phyloP scores from a whole-genome alignment of 306 rosid species.

The Citrullus colocynthis region DNA sequence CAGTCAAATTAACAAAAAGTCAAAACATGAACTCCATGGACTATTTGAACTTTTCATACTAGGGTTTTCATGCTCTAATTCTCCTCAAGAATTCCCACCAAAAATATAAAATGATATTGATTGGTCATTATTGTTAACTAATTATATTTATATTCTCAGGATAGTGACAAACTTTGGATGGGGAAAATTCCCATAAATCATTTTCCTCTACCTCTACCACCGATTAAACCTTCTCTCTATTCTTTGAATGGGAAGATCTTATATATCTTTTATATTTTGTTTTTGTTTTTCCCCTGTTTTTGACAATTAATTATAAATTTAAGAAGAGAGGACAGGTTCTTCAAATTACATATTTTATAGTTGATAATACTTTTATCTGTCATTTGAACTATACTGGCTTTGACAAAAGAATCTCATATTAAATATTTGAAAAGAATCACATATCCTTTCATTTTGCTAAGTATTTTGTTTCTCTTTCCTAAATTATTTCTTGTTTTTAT shows the following conservation, averaged over 20 bases:
- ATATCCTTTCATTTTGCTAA: background rate
- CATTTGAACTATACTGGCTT: too few relatives aligned
- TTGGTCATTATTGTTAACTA: background rate
- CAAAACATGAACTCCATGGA: background rate
- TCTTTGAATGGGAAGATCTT: background rate
- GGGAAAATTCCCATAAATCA: background rate
- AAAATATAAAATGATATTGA: background rate
- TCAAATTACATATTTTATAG: too few relatives aligned
- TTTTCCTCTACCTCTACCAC: background rate
- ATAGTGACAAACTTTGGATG: background rate
- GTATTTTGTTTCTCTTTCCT: background rate
- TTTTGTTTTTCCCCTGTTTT: background rate
- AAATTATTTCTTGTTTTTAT: too few relatives aligned
- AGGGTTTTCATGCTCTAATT: background rate
- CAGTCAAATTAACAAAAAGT: slow-evolving; percentile 6
- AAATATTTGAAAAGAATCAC: background rate
- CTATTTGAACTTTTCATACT: background rate
- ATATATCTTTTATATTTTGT: background rate
- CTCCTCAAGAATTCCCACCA: background rate
- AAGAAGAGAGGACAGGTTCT: background rate
- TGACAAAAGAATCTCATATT: too few relatives aligned
- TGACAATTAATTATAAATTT: background rate
- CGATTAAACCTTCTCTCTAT: background rate
- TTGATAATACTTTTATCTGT: too few relatives aligned
- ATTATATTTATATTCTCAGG: background rate